phyloP scores from a whole-genome alignment of 2,329 filamentous ascomycete genomes.

The Cryphonectria naterciae region DNA sequence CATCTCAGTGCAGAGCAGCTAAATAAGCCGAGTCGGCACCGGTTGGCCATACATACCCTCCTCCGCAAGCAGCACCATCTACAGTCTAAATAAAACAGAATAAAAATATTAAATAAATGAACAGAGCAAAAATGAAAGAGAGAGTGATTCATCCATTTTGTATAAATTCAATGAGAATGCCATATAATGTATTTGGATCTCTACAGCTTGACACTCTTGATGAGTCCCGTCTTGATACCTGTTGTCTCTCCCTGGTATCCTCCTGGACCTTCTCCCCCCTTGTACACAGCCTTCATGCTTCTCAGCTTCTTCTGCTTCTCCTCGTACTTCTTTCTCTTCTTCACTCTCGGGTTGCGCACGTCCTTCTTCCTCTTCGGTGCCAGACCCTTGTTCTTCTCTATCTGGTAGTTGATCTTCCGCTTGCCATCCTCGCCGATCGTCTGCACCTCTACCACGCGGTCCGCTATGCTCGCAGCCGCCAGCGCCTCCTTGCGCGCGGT shows the following conservation, averaged over 20 bases:
- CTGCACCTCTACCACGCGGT: conserved; percentile 67
- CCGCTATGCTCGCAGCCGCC: conserved; percentile 64
- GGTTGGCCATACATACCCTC: not conserved
- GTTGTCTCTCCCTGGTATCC: conserved; percentile 91
- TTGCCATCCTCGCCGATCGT: conserved; percentile 82
- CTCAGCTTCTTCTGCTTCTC: conserved; percentile 97
- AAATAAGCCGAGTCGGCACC: conserved; percentile 26
- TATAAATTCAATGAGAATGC: not conserved
- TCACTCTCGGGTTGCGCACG: conserved; percentile 90
- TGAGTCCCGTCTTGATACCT: conserved; percentile 90
- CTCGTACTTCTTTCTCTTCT: conserved; percentile 96
- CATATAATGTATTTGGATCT: not conserved
- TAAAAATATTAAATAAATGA: not conserved
- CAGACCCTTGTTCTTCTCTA: conserved; percentile 97
- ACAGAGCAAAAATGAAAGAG: not conserved
- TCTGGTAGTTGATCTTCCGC: conserved; percentile 88
- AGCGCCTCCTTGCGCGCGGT: conserved; percentile 58
- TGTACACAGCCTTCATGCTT: conserved; percentile 83
- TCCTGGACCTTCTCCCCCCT: conserved; percentile 80
- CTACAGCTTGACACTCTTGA: conserved; percentile 92
- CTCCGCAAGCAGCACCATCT: not conserved
- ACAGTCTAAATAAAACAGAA: no score
- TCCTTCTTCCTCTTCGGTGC: conserved; percentile 92
- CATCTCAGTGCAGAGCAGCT: conserved; percentile 12
- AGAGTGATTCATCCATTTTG: not conserved